These are phyloP conservation scores for Oryza australiensis DNA, from an alignment of 176 grass and related monocot species.

Conservation along the genomic window DNA sequence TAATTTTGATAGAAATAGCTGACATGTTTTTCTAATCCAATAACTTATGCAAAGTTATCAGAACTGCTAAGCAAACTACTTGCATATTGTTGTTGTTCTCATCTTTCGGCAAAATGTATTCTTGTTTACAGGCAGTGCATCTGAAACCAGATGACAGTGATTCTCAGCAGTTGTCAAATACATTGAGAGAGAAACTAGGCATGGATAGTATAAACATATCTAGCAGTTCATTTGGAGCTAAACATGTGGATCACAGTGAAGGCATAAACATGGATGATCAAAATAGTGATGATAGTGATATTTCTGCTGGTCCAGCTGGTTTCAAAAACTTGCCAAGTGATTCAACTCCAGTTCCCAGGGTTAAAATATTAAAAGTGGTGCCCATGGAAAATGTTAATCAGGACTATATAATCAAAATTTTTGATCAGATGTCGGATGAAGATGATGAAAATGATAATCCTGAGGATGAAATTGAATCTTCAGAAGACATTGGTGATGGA, in stretches of 20 bases:
- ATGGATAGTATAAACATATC: slow-evolving; percentile 55
- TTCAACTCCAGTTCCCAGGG: slow-evolving; percentile 54
- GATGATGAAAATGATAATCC: slow-evolving; percentile 55
- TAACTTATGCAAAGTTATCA: not conserved
- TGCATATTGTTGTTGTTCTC: not conserved
- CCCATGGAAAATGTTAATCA: slow-evolving; percentile 68
- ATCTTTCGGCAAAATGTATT: slow-evolving; percentile 16
- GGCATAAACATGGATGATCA: slow-evolving; percentile 54
- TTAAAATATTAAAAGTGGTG: slow-evolving; percentile 79
- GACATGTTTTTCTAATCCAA: not conserved
- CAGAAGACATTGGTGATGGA: slow-evolving; percentile 56
- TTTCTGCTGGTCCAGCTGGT: slow-evolving; percentile 53
- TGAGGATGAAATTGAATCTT: slow-evolving; percentile 58
- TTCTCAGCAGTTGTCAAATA: slow-evolving; percentile 48
- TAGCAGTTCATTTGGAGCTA: slow-evolving; percentile 55
- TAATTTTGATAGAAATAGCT: not conserved
- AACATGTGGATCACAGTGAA: slow-evolving; percentile 39
- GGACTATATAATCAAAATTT: slow-evolving; percentile 86
- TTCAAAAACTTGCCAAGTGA: slow-evolving; percentile 62
- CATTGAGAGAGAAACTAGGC: slow-evolving; percentile 45
- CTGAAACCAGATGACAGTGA: slow-evolving; percentile 63
- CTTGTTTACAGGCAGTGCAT: slow-evolving; percentile 74
- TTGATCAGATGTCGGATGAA: slow-evolving; percentile 87
- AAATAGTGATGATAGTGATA: slow-evolving; percentile 55
- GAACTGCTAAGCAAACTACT: not conserved